Base-by-base conservation (phyloP, 2,329 filamentous ascomycete species). In the Neurospora sp. region DNA sequence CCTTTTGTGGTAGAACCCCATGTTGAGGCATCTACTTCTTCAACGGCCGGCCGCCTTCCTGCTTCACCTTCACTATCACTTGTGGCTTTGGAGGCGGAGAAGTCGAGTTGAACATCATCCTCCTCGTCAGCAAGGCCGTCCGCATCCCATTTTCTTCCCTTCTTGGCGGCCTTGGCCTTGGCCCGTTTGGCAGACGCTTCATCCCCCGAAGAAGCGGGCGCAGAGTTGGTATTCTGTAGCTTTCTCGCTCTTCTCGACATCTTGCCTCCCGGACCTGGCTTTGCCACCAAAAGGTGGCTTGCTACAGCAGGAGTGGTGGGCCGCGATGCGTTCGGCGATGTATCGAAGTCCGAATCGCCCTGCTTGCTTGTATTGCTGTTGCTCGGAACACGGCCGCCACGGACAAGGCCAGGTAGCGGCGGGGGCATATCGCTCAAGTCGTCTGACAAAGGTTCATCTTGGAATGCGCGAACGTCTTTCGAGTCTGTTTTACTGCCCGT, bases 1-100 rank as follows among this genome's bases (percentile, higher is more conserved):
- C 96, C 96, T 81, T 95, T 94, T 68, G 92, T 97, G 77, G 89
- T 90, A 42, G 87, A 92, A 42, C 96, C 96, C 93, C 93, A 97
- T 1, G 92, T 89, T 13, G 90, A 88, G 68, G 91, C 86, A 72
- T 93, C 89, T 39, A 97, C 89, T 58, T 88, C 87, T 76, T 96
- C 92, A 2, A 96, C 81, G 10, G 86, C 86, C 28, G 87, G 84
- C 17, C 85, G 83, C 67, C 87, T 85, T 46, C 82, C 84, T 1
- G 80, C 79, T 68, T 87, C 82, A 38, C 79, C 79, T 74, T 87
- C 85, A 67, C 86, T 86, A 73, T 87, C 86, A 68, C 82, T 86
- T 52, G 82, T 82, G 66, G 82, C 83, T 66, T 85, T 86, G 23
- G 84, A 81, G 3, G 86, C 86, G n/a, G 96, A 99, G 81, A 98